These are phyloP conservation scores for Globisporangium ultimum DNA, from an alignment of 352 stramenopile genomes.

Conservation along the genomic window DNA sequence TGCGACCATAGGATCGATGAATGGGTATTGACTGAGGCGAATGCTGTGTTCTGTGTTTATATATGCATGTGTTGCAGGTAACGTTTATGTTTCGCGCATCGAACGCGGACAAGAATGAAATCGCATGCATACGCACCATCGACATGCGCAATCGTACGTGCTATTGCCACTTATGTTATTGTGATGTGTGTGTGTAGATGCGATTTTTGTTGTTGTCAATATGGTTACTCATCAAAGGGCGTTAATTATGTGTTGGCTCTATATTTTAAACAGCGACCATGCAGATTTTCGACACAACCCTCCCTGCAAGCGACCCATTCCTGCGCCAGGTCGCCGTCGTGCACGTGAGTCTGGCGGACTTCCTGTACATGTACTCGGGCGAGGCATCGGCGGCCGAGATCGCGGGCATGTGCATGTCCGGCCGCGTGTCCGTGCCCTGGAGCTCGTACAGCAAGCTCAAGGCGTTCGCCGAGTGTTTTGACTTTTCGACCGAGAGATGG, in stretches of 20 bases:
- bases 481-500: conserved; percentile 84
- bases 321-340: conserved; percentile 63
- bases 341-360: conserved; percentile 72
- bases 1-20: not conserved
- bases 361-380: conserved; percentile 87
- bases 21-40: not conserved
- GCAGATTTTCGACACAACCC: conserved; percentile 42
- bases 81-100: conserved; percentile 77
- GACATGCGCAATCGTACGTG: conserved; percentile 64
- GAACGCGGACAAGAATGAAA: conserved; percentile 29
- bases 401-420: conserved; percentile 81
- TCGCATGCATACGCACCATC: conserved; percentile 72
- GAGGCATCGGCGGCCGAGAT: conserved; percentile 75
- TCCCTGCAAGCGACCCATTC: conserved; percentile 51
- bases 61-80: conserved; percentile 31
- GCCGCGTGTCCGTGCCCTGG: conserved; percentile 81
- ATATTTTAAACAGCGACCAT: conserved; percentile 10
- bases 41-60: not conserved
- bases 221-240: conserved; percentile 17
- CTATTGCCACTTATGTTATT: not conserved
- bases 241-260: no score
- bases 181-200: not conserved
- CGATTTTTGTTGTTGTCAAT: not conserved
- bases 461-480: conserved; percentile 81
- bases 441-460: conserved; percentile 79